These are phyloP conservation scores for Zelopaecilomyces penicillatus DNA, from an alignment of 2,329 filamentous ascomycete species.

Conservation along the genomic window DNA sequence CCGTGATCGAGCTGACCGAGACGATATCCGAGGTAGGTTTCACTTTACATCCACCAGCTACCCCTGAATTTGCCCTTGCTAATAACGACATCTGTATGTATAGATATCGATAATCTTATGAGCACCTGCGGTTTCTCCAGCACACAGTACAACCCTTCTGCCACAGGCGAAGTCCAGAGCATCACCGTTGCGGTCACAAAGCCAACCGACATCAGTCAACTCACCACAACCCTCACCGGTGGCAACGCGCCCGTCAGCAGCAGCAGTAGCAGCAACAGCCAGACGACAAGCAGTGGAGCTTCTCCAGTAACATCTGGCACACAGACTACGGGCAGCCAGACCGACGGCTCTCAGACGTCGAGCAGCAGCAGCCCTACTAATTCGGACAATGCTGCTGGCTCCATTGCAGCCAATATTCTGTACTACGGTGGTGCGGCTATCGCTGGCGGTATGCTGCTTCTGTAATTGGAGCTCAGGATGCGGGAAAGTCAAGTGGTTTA, in stretches of 20 bases:
- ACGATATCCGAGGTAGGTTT: constrained; percentile 15
- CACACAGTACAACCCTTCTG: constrained; percentile 19
- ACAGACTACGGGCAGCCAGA: too few species aligned
- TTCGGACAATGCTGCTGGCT: too few species aligned
- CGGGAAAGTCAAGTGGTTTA: too few species aligned
- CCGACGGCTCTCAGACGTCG: too few species aligned
- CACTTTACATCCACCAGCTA: too few species aligned
- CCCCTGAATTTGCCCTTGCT: neutral
- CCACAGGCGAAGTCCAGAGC: constrained; percentile 17
- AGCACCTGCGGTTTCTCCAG: constrained; percentile 26
- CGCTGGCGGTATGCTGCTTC: too few species aligned
- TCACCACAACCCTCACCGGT: constrained; percentile 26
- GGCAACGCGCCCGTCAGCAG: constrained; percentile 9
- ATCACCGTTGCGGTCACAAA: constrained; percentile 24
- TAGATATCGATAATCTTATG: constrained; percentile 28
- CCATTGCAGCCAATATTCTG: too few species aligned
- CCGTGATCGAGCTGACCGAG: constrained; percentile 10
- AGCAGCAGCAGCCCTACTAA: too few species aligned
- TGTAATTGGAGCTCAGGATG: too few species aligned
- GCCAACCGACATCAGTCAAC: constrained; percentile 23
- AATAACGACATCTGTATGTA: neutral
- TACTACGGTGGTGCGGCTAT: too few species aligned
- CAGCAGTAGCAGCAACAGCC: constrained; percentile 1
- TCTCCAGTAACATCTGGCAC: neutral
- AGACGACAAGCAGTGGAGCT: neutral